Percentiles rank a stretch among this genome's conserved stretches.
Conservation (phyloP, 306 rosid genomes). For the Hippophae tibetana region DNA sequence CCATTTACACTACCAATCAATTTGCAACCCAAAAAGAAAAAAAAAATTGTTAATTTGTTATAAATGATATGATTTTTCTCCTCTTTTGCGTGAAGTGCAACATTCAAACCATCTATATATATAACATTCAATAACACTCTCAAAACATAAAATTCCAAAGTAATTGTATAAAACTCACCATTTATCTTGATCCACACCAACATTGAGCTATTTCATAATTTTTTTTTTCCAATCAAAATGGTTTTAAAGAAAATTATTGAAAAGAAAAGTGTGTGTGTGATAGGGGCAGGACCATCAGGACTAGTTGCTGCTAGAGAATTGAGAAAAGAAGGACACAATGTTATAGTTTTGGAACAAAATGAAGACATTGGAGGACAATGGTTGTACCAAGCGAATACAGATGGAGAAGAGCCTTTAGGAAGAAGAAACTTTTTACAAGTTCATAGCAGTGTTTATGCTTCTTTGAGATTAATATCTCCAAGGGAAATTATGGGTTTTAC, state of each 20-base stretch:
- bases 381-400: slow-evolving; percentile 63
- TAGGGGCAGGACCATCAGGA: slow-evolving; percentile 90
- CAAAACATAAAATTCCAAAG: background rate
- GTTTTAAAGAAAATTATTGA: slow-evolving; percentile 37
- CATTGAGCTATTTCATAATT: background rate
- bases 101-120: too few species aligned
- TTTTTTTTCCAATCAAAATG: slow-evolving; percentile 22
- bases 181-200: background rate
- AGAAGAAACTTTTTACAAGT: slow-evolving; percentile 34
- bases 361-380: slow-evolving; percentile 93
- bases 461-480: slow-evolving; percentile 64
- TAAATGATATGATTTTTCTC: too few species aligned
- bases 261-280: slow-evolving; percentile 61
- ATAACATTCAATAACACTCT: too few species aligned
- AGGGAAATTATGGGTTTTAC: slow-evolving; percentile 84
- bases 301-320: slow-evolving; percentile 79
- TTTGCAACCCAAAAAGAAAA: too few species aligned
- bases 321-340: slow-evolving; percentile 69
- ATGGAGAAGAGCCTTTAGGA: slow-evolving; percentile 62
- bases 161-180: background rate
- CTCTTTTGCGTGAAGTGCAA: too few species aligned
- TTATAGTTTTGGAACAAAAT: slow-evolving; percentile 60
- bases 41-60: too few species aligned
- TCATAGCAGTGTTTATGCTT: slow-evolving; percentile 63
- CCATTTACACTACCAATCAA: too few species aligned